Conservation (phyloP, 106 monocot species). For the Cymbidium sinense region DNA sequence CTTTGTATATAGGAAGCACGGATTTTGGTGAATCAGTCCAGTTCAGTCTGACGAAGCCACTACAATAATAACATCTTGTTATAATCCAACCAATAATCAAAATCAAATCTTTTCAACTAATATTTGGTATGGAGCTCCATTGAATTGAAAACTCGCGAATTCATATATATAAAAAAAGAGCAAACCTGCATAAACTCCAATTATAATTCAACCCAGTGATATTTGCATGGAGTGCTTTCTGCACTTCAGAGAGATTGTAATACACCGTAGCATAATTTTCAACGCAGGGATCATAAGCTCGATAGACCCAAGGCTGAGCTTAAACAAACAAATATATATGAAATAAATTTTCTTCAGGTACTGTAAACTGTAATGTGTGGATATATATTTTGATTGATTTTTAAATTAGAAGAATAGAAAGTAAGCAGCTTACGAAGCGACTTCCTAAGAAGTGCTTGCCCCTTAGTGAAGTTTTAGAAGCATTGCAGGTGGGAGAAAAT, state of each 20-base stretch:
- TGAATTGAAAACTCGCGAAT: background rate
- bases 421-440: background rate
- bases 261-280: background rate
- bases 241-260: conserved; percentile 29
- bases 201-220: conserved; percentile 5
- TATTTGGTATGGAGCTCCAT: no score
- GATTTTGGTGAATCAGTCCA: conserved; percentile 89
- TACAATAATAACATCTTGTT: background rate
- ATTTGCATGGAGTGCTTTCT: conserved; percentile 40
- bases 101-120: background rate
- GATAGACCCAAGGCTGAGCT: no score
- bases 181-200: conserved; percentile 29
- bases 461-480: background rate
- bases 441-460: background rate
- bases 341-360: no score
- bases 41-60: background rate
- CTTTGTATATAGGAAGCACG: conserved; percentile 93
- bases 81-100: background rate
- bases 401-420: background rate
- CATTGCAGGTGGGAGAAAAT: conserved; percentile 60
- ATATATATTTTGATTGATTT: no score
- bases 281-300: background rate
- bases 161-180: no score
- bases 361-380: no score
- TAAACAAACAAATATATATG: no score